A percentile compares a stretch with the other conserved stretches of the same genome.
Conservation (phyloP, 768 basidiomycete species). For the Tricholoma flavovirens region DNA sequence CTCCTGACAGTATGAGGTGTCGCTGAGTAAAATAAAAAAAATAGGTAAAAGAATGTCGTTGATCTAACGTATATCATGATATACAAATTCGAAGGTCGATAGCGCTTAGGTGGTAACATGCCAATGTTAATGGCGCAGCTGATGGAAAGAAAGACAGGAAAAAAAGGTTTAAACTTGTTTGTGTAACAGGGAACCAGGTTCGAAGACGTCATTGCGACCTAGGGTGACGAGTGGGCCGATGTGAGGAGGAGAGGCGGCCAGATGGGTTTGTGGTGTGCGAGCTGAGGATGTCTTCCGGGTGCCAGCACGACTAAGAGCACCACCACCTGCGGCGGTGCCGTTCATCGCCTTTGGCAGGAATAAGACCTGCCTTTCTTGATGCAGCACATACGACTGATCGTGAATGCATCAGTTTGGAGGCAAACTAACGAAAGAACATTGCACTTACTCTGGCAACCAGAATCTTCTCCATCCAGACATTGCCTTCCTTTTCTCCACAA, state of each 20-base stretch:
- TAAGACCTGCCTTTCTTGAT: slow-evolving; percentile 72
- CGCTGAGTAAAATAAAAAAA: not conserved
- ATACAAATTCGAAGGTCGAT: not conserved
- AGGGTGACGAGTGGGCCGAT: slow-evolving; percentile 18
- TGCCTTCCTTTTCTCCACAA: slow-evolving; percentile 67
- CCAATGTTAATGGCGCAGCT: not conserved
- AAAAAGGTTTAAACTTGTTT: slow-evolving; percentile 32
- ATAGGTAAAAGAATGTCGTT: not conserved
- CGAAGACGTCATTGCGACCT: slow-evolving; percentile 46
- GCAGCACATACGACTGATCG: slow-evolving; percentile 70
- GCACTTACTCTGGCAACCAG: slow-evolving; percentile 73
- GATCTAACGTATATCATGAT: slow-evolving; percentile 1
- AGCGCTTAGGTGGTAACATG: not conserved
- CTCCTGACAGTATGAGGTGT: not conserved
- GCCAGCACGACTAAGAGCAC: slow-evolving; percentile 31
- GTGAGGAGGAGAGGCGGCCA: slow-evolving; percentile 36
- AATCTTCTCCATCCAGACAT: slow-evolving; percentile 74
- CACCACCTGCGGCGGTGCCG: slow-evolving; percentile 22
- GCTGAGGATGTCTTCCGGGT: slow-evolving; percentile 31
- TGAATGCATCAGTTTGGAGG: slow-evolving; percentile 9
- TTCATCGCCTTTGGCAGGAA: slow-evolving; percentile 37
- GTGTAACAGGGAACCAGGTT: slow-evolving; percentile 69
- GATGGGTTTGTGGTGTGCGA: slow-evolving; percentile 23
- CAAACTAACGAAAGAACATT: not conserved
- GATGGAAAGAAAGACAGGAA: not conserved